These are phyloP conservation scores for Colletotrichum graminicola DNA, from an alignment of 2,329 filamentous ascomycete species.

Conservation along the genomic window DNA sequence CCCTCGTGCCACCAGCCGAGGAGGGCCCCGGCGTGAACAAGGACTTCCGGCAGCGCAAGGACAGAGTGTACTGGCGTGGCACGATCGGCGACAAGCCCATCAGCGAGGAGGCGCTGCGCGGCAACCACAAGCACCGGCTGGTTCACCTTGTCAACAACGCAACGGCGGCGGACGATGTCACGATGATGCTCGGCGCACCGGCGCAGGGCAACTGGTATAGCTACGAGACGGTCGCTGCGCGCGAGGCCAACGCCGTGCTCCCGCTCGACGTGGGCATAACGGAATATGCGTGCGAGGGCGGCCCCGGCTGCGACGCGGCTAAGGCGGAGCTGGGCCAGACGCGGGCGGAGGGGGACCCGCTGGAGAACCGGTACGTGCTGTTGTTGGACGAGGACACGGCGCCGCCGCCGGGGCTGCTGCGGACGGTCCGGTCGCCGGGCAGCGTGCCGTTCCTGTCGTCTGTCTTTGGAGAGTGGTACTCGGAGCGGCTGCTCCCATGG, in stretches of 20 bases:
- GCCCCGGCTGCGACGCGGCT: constrained; percentile 63
- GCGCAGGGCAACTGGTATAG: constrained; percentile 55
- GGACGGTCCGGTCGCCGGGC: constrained; percentile 70
- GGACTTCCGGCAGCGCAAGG: constrained; percentile 71
- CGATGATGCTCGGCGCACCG: constrained; percentile 67
- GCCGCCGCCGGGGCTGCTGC: constrained; percentile 69
- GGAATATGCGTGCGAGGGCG: constrained; percentile 68
- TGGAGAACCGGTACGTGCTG: constrained; percentile 77
- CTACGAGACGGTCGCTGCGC: constrained; percentile 67
- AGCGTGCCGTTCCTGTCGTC: constrained; percentile 78
- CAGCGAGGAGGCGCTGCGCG: constrained; percentile 68
- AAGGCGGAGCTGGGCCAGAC: constrained; percentile 62
- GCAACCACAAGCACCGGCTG: constrained; percentile 78
- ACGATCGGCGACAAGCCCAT: constrained; percentile 68
- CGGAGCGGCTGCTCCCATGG: constrained; percentile 80
- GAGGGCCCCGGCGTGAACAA: constrained; percentile 58
- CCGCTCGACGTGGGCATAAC: constrained; percentile 71
- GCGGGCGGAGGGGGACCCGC: constrained; percentile 63
- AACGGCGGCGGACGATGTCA: constrained; percentile 60
- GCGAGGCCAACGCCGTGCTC: constrained; percentile 66
- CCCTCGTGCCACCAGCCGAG: constrained; percentile 63
- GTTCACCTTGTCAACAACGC: constrained; percentile 76
- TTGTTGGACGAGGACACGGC: constrained; percentile 79
- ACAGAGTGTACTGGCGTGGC: constrained; percentile 82
- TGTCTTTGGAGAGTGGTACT: constrained; percentile 84